Evolutionary conservation across 2,329 filamentous ascomycete species (phyloP).

Genomic region (Shiraia bambusicola): DNA sequence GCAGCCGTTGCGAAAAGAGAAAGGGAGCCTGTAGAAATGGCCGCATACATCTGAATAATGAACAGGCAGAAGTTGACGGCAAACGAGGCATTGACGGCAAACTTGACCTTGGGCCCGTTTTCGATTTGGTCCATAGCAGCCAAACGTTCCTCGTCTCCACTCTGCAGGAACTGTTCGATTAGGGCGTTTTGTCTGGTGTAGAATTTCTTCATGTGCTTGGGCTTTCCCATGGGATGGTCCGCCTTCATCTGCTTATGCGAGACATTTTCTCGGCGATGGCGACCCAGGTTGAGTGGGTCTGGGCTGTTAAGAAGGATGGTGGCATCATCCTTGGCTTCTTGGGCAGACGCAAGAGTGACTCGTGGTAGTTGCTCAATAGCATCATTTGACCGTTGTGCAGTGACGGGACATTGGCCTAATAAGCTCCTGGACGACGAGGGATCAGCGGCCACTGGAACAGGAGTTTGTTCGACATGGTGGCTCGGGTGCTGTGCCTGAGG

Average conservation of each 20-base stretch:
- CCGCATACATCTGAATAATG: slow-evolving; percentile 61
- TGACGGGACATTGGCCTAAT: slow-evolving; percentile 22
- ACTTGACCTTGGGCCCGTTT: slow-evolving; percentile 47
- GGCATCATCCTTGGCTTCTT: slow-evolving; percentile 25
- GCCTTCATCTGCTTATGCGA: slow-evolving; percentile 51
- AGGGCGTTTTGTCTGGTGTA: slow-evolving; percentile 46
- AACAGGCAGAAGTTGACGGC: slow-evolving; percentile 52
- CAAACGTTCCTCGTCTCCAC: slow-evolving; percentile 57
- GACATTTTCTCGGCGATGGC: slow-evolving; percentile 37
- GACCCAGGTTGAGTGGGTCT: slow-evolving; percentile 43
- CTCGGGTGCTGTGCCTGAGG: slow-evolving; percentile 25
- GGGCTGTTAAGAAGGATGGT: slow-evolving; percentile 16
- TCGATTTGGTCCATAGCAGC: slow-evolving; percentile 54
- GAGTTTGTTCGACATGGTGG: slow-evolving; percentile 34
- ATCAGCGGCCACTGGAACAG: slow-evolving; percentile 24
- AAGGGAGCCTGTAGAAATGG: slow-evolving; percentile 60
- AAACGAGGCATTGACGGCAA: slow-evolving; percentile 44
- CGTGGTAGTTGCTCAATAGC: slow-evolving; percentile 28
- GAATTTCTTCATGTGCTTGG: slow-evolving; percentile 45
- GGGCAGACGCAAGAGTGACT: slow-evolving; percentile 19
- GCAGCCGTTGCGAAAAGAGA: slow-evolving; percentile 66
- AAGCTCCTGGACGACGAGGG: slow-evolving; percentile 21
- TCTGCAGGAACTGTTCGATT: slow-evolving; percentile 55
- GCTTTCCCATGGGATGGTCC: slow-evolving; percentile 48
- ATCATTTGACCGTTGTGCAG: slow-evolving; percentile 25